Evolutionary conservation across 306 rosid species (phyloP).

Genomic region (Lathyrus tuberosus): DNA sequence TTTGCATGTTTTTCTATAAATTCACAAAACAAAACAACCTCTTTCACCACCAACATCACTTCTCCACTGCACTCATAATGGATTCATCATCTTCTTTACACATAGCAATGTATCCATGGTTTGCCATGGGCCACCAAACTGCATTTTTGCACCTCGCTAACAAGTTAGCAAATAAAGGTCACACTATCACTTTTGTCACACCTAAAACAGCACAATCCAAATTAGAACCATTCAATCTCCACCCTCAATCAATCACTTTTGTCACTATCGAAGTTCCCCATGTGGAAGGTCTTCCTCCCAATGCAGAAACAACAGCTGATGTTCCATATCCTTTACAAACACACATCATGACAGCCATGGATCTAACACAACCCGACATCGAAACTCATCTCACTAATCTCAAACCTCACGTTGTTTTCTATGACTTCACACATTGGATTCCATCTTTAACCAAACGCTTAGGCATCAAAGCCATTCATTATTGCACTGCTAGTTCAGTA

Average conservation of each 20-base stretch:
- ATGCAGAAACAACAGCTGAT: slow-evolving; percentile 46
- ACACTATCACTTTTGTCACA: slow-evolving; percentile 39
- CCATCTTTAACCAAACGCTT: slow-evolving; percentile 27
- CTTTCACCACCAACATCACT: neutral
- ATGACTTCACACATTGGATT: slow-evolving; percentile 48
- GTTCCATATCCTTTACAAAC: slow-evolving; percentile 36
- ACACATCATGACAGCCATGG: slow-evolving; percentile 45
- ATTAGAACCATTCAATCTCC: slow-evolving; percentile 36
- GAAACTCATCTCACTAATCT: slow-evolving; percentile 26
- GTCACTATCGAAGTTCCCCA: slow-evolving; percentile 39
- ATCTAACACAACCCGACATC: slow-evolving; percentile 28
- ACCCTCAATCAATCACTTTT: slow-evolving; percentile 37
- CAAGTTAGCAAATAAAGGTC: slow-evolving; percentile 44
- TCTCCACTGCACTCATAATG: neutral
- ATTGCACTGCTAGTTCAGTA: slow-evolving; percentile 25
- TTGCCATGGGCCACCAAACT: slow-evolving; percentile 43
- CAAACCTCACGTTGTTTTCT: slow-evolving; percentile 47
- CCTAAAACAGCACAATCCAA: slow-evolving; percentile 31
- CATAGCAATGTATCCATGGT: slow-evolving; percentile 45
- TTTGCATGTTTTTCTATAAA: no score
- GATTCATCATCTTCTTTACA: slow-evolving; percentile 33
- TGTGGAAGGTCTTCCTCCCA: slow-evolving; percentile 42
- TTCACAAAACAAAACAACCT: no score
- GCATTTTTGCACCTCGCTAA: slow-evolving; percentile 42
- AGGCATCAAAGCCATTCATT: slow-evolving; percentile 40